A percentile compares a stretch with the other conserved stretches of the same genome.
phyloP scores from a whole-genome alignment of 345 rosid genomes.

The Eucalyptus marginata region DNA sequence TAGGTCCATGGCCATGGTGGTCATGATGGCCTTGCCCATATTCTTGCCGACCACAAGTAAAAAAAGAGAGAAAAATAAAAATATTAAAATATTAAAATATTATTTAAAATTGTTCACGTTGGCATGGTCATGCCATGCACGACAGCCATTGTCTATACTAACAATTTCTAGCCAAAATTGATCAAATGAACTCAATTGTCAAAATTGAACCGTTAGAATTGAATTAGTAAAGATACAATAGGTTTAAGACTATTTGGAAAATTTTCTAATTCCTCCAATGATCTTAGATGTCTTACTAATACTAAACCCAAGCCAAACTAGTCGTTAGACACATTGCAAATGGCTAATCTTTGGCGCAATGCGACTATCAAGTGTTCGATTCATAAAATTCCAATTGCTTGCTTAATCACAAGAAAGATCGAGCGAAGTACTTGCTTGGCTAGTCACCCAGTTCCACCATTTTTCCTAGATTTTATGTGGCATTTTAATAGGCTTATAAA shows the following conservation, averaged over 20 bases:
- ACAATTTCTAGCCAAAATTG: no score
- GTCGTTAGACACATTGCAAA: neutral
- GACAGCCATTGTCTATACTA: neutral
- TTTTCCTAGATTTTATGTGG: neutral
- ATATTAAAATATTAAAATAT: no score
- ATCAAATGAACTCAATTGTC: neutral
- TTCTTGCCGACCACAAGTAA: neutral
- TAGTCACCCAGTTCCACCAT: neutral
- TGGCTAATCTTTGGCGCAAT: neutral
- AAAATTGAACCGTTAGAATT: no score
- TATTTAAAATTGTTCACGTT: no score
- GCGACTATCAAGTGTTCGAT: accelerated
- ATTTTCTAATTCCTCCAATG: neutral
- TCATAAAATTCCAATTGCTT: neutral
- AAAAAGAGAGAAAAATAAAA: no score
- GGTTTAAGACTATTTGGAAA: neutral
- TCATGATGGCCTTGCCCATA: neutral
- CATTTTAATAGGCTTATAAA: neutral
- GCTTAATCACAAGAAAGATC: neutral
- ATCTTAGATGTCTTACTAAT: neutral
- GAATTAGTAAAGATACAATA: neutral
- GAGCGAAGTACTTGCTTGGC: neutral
- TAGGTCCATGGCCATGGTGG: neutral
- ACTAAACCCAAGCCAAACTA: neutral
- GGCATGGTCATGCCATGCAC: neutral